phyloP scores from a whole-genome alignment of 2,329 filamentous ascomycete genomes.

The Ophiostoma tasmaniense region DNA sequence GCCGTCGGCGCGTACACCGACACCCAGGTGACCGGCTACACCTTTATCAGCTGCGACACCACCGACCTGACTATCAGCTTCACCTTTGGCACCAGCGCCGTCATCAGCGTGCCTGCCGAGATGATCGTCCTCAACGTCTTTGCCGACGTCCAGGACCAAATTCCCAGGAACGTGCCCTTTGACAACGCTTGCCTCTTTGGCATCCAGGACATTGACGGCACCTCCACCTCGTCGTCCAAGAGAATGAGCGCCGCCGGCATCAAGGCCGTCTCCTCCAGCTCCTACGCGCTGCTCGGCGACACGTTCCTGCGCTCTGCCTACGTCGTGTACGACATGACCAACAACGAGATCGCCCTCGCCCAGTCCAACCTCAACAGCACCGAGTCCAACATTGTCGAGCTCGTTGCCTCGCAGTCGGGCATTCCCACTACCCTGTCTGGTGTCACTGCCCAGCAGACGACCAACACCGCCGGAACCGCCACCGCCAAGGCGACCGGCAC shows the following conservation, averaged over 20 bases:
- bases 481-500: background rate
- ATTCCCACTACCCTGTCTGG: constrained; percentile 38
- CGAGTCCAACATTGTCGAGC: constrained; percentile 37
- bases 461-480: constrained; percentile 9
- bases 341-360: constrained; percentile 43
- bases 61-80: constrained; percentile 30
- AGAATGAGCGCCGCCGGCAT: background rate
- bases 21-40: constrained; percentile 28
- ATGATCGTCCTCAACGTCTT: constrained; percentile 36
- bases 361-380: constrained; percentile 44
- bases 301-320: constrained; percentile 43
- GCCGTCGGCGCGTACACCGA: constrained; percentile 35
- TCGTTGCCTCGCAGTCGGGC: constrained; percentile 31
- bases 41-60: constrained; percentile 33
- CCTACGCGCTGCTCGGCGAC: constrained; percentile 35
- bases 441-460: constrained; percentile 31
- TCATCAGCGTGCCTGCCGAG: constrained; percentile 27
- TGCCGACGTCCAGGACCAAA: constrained; percentile 16
- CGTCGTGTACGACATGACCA: constrained; percentile 46
- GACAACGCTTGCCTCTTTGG: constrained; percentile 45
- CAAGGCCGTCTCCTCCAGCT: constrained; percentile 5
- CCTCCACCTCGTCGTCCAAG: background rate
- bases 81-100: constrained; percentile 22
- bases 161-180: constrained; percentile 32
- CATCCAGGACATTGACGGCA: constrained; percentile 35